Base-by-base conservation (phyloP, 1,284 basidiomycete species). In the Entoloma clypeatum region DNA sequence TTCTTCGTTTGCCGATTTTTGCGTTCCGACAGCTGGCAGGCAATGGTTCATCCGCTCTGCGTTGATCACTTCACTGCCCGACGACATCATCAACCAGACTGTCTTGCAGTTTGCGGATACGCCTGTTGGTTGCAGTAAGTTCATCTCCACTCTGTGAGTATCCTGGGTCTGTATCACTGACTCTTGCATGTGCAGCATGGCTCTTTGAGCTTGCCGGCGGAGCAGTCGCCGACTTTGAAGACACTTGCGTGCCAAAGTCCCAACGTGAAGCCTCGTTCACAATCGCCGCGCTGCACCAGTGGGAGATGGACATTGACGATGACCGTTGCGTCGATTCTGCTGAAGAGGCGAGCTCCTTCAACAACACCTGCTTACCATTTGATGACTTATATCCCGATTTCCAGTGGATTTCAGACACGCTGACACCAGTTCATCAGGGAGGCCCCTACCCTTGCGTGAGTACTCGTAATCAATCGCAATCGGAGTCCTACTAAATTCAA, bases 41-140 rank as follows among this genome's bases (percentile, higher is more conserved):
- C 89, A 91, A 57, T 93, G 90, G 91, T 91, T 84, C 64, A 89
- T 93, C 51, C 86, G 89, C 44, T 88, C 86, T 10, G 75, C 85
- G 8, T 65, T 92, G 49, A 82, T 94, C 44, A 76, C 71, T 22
- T 82, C 85, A 0, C 73, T 95, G 19, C 83, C 87, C 1, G 92
- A 95, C 60, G 86, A 92, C 18, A 72, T 91, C 49, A 83, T 94
- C 56, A 82, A 86, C 57, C 70, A 85, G 50, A 93, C 91, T 2
- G 87, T 93, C 26, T 54, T 81, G 14, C 74, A 86, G 49, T 95
- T 95, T 63, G 68, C 82, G 1, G 71, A 83, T 53, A 85, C 86
- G 10, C 90, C 89, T 1, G 78, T 90, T 51, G 89, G 90, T 13
- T 92, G 89, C 67, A 92, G 88, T 92, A 57, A 51, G 87, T 79